These are phyloP conservation scores for Coniochaeta ligniaria DNA, from an alignment of 2,329 filamentous ascomycete species.

Conservation along the genomic window DNA sequence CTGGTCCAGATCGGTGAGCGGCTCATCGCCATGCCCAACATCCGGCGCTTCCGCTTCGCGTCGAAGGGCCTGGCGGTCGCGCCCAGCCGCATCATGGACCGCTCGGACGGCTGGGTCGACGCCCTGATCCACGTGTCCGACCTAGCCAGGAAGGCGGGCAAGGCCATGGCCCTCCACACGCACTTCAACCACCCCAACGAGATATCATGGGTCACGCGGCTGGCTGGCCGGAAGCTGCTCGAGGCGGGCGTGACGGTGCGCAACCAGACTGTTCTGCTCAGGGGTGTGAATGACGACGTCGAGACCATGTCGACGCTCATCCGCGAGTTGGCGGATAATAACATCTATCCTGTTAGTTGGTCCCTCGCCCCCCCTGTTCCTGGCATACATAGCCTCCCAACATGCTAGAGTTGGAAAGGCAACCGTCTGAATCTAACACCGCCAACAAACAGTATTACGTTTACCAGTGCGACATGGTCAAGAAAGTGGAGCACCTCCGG, in stretches of 20 bases:
- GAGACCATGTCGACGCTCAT: conserved; percentile 47
- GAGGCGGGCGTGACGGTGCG: conserved; percentile 45
- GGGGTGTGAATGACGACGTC: conserved; percentile 49
- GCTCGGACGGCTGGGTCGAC: conserved; percentile 43
- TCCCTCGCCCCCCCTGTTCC: neutral
- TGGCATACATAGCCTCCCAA: neutral
- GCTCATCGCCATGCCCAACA: conserved; percentile 48
- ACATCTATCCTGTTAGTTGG: conserved; percentile 44
- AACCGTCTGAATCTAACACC: neutral
- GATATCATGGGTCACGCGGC: conserved; percentile 51
- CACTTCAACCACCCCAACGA: conserved; percentile 59
- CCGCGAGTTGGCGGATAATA: conserved; percentile 44
- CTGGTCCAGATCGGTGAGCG: conserved; percentile 45
- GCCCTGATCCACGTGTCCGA: conserved; percentile 44
- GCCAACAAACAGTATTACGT: conserved; percentile 48
- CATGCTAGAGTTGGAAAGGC: neutral
- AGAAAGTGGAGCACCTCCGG: conserved; percentile 52
- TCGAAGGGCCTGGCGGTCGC: conserved; percentile 55
- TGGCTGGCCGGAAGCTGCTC: conserved; percentile 42
- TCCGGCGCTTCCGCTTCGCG: conserved; percentile 53
- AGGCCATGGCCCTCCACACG: conserved; percentile 55
- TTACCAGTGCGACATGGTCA: conserved; percentile 58
- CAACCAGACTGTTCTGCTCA: conserved; percentile 54
- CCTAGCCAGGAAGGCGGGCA: conserved; percentile 43
- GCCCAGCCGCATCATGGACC: conserved; percentile 46